Conservation (phyloP, 2,329 filamentous ascomycete genomes). For the Aspergillus pseudoterreus region DNA sequence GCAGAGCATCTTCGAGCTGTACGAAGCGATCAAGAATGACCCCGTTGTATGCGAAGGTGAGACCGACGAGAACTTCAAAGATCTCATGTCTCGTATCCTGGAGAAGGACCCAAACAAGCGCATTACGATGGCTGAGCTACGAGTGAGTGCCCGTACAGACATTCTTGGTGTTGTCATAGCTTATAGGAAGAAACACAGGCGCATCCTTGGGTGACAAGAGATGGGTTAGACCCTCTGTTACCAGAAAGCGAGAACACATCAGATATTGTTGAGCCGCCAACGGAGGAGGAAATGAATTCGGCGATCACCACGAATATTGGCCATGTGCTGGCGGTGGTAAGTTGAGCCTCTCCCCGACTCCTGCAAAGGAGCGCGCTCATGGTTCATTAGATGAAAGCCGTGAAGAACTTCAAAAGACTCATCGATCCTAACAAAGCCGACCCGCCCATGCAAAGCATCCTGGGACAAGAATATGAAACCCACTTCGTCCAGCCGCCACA, state of each 20-base stretch:
- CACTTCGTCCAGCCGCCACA: slow-evolving; percentile 57
- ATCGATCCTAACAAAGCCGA: slow-evolving; percentile 55
- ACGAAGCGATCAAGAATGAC: slow-evolving; percentile 79
- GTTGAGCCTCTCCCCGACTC: slow-evolving; percentile 3
- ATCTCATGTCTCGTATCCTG: slow-evolving; percentile 70
- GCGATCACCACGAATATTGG: slow-evolving; percentile 90
- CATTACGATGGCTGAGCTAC: slow-evolving; percentile 76
- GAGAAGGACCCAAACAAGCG: slow-evolving; percentile 81
- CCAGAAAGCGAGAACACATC: slow-evolving; percentile 82
- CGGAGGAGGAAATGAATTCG: slow-evolving; percentile 82
- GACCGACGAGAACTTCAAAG: slow-evolving; percentile 64
- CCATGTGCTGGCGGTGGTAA: slow-evolving; percentile 76
- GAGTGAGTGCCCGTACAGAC: slow-evolving; percentile 56
- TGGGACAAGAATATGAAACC: slow-evolving; percentile 52
- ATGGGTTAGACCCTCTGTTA: slow-evolving; percentile 72
- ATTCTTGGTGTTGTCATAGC: neutral
- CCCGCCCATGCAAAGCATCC: slow-evolving; percentile 53
- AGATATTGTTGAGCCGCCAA: slow-evolving; percentile 75
- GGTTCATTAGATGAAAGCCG: slow-evolving; percentile 71
- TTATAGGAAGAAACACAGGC: slow-evolving; percentile 50
- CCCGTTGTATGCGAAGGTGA: slow-evolving; percentile 59
- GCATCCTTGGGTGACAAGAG: slow-evolving; percentile 88
- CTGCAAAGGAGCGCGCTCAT: slow-evolving; percentile 2
- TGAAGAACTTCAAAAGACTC: slow-evolving; percentile 79
- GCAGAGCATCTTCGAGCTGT: slow-evolving; percentile 76